Conservation (phyloP, 208 protist species). For the Wallacemonas collosoma region DNA sequence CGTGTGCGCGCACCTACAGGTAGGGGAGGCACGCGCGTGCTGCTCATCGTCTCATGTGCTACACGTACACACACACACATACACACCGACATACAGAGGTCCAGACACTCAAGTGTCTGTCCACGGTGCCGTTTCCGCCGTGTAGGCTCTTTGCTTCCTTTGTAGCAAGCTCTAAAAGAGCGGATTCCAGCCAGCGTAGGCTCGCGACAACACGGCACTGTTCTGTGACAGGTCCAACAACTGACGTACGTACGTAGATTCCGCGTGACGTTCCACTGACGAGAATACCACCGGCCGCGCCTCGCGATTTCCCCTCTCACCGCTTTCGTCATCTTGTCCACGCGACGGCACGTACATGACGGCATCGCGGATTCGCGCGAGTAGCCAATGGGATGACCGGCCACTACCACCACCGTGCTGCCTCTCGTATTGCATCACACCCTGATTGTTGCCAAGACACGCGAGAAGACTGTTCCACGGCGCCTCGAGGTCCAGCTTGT, state of each 20-base stretch:
- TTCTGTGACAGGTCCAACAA: constrained; percentile 88
- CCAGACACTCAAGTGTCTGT: no score
- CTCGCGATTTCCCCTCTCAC: not conserved
- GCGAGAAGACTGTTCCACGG: constrained; percentile 25
- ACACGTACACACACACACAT: no score
- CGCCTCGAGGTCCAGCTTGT: constrained; percentile 38
- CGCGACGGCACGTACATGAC: not conserved
- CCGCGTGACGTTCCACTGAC: not conserved
- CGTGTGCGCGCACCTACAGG: no score
- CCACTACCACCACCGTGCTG: not conserved
- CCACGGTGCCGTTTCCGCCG: no score
- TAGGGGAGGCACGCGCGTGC: no score
- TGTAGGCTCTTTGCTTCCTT: not conserved
- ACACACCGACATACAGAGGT: no score
- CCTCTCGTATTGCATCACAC: constrained; percentile 13
- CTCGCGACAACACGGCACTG: constrained; percentile 74
- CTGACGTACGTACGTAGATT: constrained; percentile 54
- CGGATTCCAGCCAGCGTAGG: constrained; percentile 49
- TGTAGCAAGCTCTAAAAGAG: constrained; percentile 29
- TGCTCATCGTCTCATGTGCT: no score
- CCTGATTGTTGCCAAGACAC: constrained; percentile 4
- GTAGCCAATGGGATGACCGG: not conserved
- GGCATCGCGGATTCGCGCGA: constrained; percentile 2
- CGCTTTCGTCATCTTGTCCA: not conserved
- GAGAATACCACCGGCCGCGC: not conserved